Conservation (phyloP, 768 basidiomycete genomes). For the Nidula microcarpa region DNA sequence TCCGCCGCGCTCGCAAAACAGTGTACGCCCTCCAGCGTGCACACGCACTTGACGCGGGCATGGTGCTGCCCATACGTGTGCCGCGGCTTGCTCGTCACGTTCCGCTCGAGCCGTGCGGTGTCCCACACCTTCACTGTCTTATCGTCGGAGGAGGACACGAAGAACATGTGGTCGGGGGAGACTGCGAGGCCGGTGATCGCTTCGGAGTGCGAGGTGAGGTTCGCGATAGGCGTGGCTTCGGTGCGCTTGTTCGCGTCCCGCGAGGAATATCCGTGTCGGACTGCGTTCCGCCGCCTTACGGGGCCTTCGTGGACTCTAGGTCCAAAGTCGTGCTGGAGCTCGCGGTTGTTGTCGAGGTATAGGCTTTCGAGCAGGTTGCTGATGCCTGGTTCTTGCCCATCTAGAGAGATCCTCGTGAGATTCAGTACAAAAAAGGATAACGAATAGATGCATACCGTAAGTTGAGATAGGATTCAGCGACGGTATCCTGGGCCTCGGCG, state of each 20-base stretch:
- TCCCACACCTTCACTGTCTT: slow-evolving; percentile 94
- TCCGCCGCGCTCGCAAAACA: slow-evolving; percentile 88
- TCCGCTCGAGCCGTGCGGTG: slow-evolving; percentile 88
- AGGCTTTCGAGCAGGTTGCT: slow-evolving; percentile 85
- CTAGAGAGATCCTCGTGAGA: slow-evolving; percentile 32
- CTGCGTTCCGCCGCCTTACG: slow-evolving; percentile 69
- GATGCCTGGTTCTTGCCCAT: slow-evolving; percentile 88
- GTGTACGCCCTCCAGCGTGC: slow-evolving; percentile 81
- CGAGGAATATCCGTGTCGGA: slow-evolving; percentile 62
- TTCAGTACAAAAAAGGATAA: not conserved
- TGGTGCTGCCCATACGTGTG: slow-evolving; percentile 62
- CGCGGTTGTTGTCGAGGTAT: slow-evolving; percentile 83
- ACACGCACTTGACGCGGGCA: slow-evolving; percentile 64
- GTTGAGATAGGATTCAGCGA: slow-evolving; percentile 63
- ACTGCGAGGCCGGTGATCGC: slow-evolving; percentile 78
- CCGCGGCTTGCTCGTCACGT: slow-evolving; percentile 82
- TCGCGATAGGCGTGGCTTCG: slow-evolving; percentile 80
- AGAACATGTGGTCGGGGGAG: slow-evolving; percentile 93
- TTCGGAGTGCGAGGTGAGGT: slow-evolving; percentile 81
- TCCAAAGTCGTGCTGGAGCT: slow-evolving; percentile 89
- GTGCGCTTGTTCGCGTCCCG: slow-evolving; percentile 64
- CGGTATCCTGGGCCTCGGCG: slow-evolving; percentile 41
- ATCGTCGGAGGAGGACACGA: slow-evolving; percentile 91
- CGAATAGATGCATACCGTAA: slow-evolving; percentile 49
- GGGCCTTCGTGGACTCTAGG: slow-evolving; percentile 83